phyloP scores from a whole-genome alignment of 2,329 filamentous ascomycete genomes.

The Neofusicoccum laricinum region DNA sequence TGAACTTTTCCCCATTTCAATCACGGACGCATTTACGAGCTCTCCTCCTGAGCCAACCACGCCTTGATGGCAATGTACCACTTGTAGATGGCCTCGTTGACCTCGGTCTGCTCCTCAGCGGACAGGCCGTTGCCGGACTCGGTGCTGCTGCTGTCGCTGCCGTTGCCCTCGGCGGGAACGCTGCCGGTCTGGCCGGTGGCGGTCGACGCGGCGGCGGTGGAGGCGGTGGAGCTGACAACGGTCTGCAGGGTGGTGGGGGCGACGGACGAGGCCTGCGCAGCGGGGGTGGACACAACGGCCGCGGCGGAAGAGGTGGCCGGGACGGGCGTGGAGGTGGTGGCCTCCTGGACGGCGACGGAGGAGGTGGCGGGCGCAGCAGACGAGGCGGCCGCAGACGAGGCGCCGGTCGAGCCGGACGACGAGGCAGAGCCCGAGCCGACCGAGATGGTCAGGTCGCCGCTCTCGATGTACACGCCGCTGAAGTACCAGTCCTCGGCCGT shows the following conservation, averaged over 20 bases:
- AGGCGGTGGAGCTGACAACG: background rate
- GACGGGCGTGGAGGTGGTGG: background rate
- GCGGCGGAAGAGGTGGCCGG: background rate
- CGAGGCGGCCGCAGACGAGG: background rate
- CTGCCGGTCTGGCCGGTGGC: slow-evolving; percentile 10
- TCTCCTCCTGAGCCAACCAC: background rate
- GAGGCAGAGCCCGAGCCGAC: slow-evolving; percentile 14
- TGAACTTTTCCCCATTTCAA: background rate
- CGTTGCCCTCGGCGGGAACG: background rate
- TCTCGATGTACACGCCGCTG: slow-evolving; percentile 69
- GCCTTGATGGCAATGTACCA: background rate
- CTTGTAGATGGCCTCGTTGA: background rate
- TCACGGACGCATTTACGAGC: background rate
- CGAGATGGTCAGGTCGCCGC: slow-evolving; percentile 39
- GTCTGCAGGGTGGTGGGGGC: slow-evolving; percentile 8
- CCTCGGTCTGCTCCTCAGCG: slow-evolving; percentile 1
- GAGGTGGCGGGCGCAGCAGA: background rate
- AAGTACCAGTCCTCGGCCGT: slow-evolving; percentile 67
- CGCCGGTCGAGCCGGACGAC: background rate
- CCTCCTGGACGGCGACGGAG: background rate
- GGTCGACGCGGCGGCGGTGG: background rate
- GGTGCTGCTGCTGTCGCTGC: background rate
- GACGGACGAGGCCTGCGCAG: background rate
- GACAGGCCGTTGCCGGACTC: background rate
- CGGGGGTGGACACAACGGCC: background rate